phyloP scores from a whole-genome alignment of 352 stramenopile species.

The Phytophthora meadii region DNA sequence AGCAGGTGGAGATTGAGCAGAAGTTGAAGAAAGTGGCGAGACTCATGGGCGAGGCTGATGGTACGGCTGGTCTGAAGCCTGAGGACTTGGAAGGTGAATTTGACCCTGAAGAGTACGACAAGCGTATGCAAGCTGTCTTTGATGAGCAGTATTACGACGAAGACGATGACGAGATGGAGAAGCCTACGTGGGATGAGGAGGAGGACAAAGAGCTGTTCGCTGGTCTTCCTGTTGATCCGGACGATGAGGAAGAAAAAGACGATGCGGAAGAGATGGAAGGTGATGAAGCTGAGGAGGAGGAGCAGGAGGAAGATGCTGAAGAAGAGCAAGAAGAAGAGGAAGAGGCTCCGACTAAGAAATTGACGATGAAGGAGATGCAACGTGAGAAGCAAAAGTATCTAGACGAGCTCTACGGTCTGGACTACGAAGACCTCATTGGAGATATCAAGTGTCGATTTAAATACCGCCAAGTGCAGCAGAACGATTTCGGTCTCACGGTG shows the following conservation, averaged over 20 bases:
- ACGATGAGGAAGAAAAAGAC: conserved; percentile 59
- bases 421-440: conserved; percentile 99
- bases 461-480: conserved; percentile 95
- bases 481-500: conserved; percentile 97
- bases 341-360: conserved; percentile 51
- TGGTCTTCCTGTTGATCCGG: conserved; percentile 64
- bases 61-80: conserved; percentile 55
- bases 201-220: conserved; percentile 89
- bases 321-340: conserved; percentile 48
- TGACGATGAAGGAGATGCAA: conserved; percentile 70
- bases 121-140: conserved; percentile 96
- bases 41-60: conserved; percentile 71
- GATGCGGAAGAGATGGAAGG: conserved; percentile 50
- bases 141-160: conserved; percentile 98
- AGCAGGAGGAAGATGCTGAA: conserved; percentile 38
- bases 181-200: conserved; percentile 83
- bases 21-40: conserved; percentile 93
- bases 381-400: conserved; percentile 93
- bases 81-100: conserved; percentile 95
- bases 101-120: conserved; percentile 97
- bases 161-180: conserved; percentile 71
- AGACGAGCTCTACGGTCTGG: conserved; percentile 98
- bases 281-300: conserved; percentile 39
- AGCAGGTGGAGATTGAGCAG: conserved; percentile 95
- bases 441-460: conserved; percentile 98